A percentile compares a stretch with the other conserved stretches of the same genome.
Evolutionary conservation across 345 rosid species (phyloP).

Genomic region (Eucalyptus regnans): DNA sequence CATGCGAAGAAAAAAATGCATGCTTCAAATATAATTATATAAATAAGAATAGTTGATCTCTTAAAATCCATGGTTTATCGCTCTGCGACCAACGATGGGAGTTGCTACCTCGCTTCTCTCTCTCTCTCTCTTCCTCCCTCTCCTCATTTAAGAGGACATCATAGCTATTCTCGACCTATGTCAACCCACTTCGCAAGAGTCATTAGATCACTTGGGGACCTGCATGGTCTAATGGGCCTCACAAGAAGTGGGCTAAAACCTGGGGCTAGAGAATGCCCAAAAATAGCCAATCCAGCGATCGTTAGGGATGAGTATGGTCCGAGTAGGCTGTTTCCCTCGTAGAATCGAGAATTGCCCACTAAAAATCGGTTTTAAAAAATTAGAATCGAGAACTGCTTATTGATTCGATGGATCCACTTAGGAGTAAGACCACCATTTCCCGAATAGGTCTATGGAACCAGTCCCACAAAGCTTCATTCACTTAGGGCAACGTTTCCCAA

Average conservation of each 20-base stretch:
- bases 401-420: too few relatives aligned
- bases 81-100: too few relatives aligned
- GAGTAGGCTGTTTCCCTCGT: too few relatives aligned
- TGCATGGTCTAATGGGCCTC: neutral
- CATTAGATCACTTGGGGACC: neutral
- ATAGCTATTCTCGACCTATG: neutral
- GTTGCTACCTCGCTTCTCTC: too few relatives aligned
- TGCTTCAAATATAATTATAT: neutral
- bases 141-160: neutral
- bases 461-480: too few relatives aligned
- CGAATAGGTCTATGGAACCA: too few relatives aligned
- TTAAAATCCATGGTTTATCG: neutral
- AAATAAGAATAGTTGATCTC: neutral
- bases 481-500: too few relatives aligned
- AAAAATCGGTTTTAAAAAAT: too few relatives aligned
- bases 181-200: neutral
- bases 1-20: neutral
- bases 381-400: accelerated
- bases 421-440: accelerated
- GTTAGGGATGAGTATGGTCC: neutral
- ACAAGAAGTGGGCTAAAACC: neutral
- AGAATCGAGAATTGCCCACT: too few relatives aligned
- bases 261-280: neutral
- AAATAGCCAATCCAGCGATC: neutral
- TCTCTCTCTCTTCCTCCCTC: neutral